phyloP scores from a whole-genome alignment of 768 basidiomycete genomes.

The Lactarius sp. region DNA sequence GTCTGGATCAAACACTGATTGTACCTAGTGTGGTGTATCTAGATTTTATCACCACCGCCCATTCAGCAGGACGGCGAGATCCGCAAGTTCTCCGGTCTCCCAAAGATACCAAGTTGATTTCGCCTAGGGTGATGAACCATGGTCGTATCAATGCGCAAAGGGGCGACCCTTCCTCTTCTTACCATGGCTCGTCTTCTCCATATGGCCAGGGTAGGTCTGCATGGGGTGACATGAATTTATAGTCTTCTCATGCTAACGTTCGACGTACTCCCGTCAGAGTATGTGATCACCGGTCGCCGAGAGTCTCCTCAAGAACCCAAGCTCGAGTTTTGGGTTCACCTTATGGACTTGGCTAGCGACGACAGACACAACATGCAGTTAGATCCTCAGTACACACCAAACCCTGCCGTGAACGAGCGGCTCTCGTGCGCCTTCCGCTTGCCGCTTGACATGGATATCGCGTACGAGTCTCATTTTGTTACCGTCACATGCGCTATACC shows the following conservation, averaged over 20 bases:
- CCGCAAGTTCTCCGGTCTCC: not conserved
- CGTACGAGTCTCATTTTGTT: not conserved
- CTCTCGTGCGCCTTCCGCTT: not conserved
- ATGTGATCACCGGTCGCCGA: not conserved
- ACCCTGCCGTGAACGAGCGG: not conserved
- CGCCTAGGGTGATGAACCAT: not conserved
- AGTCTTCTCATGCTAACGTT: not conserved
- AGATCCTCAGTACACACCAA: slow-evolving; percentile 2
- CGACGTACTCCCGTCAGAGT: not conserved
- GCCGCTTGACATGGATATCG: not conserved
- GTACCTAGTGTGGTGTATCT: not conserved
- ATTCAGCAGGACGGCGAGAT: not conserved
- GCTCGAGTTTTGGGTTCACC: slow-evolving; percentile 1
- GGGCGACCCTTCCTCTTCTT: not conserved
- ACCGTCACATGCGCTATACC: not conserved
- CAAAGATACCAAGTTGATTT: not conserved
- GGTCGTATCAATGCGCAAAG: not conserved
- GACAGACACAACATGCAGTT: slow-evolving; percentile 10
- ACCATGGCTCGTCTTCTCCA: not conserved
- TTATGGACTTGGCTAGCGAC: slow-evolving; percentile 5
- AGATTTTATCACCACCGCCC: not conserved
- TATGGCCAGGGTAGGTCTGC: slow-evolving; percentile 8
- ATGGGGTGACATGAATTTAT: not conserved
- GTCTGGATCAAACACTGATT: not conserved
- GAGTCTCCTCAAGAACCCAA: not conserved